phyloP scores from a whole-genome alignment of 768 basidiomycete species.

The Termitomyces bulborhizus region DNA sequence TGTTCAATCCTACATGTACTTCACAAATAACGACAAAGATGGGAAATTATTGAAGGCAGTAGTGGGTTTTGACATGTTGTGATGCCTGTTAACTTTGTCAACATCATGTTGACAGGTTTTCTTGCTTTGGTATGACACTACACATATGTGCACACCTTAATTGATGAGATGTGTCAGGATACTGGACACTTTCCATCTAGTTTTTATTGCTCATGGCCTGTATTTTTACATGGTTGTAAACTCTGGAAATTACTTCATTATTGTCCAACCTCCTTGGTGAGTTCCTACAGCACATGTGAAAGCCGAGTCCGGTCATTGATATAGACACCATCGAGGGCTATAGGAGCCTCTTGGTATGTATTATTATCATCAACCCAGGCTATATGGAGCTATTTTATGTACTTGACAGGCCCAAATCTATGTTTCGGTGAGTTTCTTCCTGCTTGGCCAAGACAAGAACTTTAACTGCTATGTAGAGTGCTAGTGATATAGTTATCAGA shows the following conservation, averaged over 20 bases:
- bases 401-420: background rate
- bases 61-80: background rate
- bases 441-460: background rate
- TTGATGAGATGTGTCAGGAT: background rate
- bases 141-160: background rate
- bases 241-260: background rate
- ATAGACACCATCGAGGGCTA: background rate
- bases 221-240: background rate
- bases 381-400: background rate
- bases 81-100: too few species aligned
- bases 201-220: background rate
- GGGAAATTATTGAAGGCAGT: background rate
- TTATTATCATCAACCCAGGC: background rate
- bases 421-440: background rate
- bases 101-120: background rate
- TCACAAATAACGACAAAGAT: background rate
- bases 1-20: background rate
- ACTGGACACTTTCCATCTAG: conserved; percentile 3
- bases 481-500: background rate
- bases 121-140: conserved; percentile 2
- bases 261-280: background rate
- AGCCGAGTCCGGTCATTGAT: background rate
- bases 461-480: background rate
- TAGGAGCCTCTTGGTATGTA: background rate
- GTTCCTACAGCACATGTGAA: too few species aligned